Evolutionary conservation across 2,329 filamentous ascomycete genomes (phyloP).

Genomic region (Cyclaneusma minus): DNA sequence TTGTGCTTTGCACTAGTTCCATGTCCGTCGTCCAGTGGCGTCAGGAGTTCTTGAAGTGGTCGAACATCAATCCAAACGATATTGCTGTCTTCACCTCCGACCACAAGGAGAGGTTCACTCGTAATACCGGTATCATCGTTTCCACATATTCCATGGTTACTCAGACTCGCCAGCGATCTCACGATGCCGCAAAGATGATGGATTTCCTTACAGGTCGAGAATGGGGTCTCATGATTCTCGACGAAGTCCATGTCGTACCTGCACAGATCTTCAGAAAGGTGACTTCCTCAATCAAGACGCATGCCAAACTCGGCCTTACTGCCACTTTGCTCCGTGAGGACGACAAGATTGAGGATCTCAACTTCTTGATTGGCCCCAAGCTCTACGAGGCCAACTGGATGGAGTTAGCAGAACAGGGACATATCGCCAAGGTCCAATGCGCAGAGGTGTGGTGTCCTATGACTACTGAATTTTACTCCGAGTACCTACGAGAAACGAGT

Average conservation of each 20-base stretch:
- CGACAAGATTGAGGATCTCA: slow-evolving; percentile 94
- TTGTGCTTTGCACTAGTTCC: slow-evolving; percentile 89
- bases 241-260: slow-evolving; percentile 96
- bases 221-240: slow-evolving; percentile 94
- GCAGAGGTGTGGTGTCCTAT: slow-evolving; percentile 99
- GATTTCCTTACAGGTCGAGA: slow-evolving; percentile 77
- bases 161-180: slow-evolving; percentile 68
- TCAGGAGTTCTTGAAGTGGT: slow-evolving; percentile 95
- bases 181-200: slow-evolving; percentile 97
- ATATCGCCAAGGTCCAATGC: slow-evolving; percentile 94
- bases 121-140: slow-evolving; percentile 90
- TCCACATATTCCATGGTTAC: slow-evolving; percentile 99
- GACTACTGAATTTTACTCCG: slow-evolving; percentile 95
- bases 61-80: slow-evolving; percentile 88
- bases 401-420: slow-evolving; percentile 90
- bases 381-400: slow-evolving; percentile 99
- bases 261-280: slow-evolving; percentile 94
- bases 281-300: slow-evolving; percentile 81
- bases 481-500: slow-evolving; percentile 64
- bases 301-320: slow-evolving; percentile 87
- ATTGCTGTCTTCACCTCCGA: slow-evolving; percentile 93
- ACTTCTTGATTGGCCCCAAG: slow-evolving; percentile 94
- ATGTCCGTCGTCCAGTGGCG: slow-evolving; percentile 98
- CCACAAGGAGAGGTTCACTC: slow-evolving; percentile 71
- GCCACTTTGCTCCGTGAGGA: slow-evolving; percentile 91